Percentiles rank a stretch among this genome's conserved stretches.
Conservation (phyloP, 176 grass and related monocot genomes). For the Avena insularis region DNA sequence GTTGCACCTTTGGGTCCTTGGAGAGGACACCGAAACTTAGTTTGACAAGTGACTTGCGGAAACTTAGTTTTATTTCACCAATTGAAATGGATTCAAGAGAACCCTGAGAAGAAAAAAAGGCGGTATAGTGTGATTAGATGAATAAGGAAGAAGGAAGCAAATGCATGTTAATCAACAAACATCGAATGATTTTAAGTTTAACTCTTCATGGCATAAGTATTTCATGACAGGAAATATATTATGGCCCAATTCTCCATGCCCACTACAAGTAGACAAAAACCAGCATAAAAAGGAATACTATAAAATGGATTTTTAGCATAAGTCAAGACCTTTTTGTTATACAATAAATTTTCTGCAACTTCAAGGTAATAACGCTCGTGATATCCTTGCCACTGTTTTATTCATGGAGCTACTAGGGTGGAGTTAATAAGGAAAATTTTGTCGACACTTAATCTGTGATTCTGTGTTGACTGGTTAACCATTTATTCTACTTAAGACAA, state of each 20-base stretch:
- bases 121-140: conserved; percentile 18
- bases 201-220: conserved; percentile 2
- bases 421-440: neutral
- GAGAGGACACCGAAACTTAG: conserved; percentile 91
- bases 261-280: conserved; percentile 10
- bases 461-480: neutral
- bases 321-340: neutral
- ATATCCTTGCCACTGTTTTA: conserved; percentile 6
- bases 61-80: conserved; percentile 97
- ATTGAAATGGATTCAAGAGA: conserved; percentile 85
- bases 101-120: conserved; percentile 66
- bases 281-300: neutral
- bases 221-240: conserved; percentile 36
- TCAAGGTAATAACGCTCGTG: conserved; percentile 21
- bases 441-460: neutral
- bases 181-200: conserved; percentile 22
- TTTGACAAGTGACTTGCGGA: conserved; percentile 96
- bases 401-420: neutral
- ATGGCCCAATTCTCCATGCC: neutral
- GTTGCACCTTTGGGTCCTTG: conserved; percentile 94
- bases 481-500: neutral
- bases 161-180: conserved; percentile 24
- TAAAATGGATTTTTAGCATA: neutral
- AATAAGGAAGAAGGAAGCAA: conserved; percentile 18
- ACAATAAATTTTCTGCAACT: neutral